Conservation (phyloP, 2,329 filamentous ascomycete genomes). For the Catunica adiposa region DNA sequence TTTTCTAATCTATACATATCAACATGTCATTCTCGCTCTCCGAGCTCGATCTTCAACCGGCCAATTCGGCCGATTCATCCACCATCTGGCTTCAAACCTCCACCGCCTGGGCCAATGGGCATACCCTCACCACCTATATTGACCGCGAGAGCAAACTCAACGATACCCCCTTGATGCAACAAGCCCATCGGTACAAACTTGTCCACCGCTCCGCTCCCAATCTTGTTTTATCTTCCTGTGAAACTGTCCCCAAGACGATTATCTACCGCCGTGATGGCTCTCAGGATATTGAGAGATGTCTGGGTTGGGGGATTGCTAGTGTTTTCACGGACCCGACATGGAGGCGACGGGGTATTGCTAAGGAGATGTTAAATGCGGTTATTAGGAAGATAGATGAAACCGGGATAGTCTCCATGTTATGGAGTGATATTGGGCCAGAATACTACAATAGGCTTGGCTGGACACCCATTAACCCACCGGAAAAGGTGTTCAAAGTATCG, state of each 20-base stretch:
- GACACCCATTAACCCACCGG: not conserved
- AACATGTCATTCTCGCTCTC: not conserved
- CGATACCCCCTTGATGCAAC: not conserved
- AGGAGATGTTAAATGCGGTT: not conserved
- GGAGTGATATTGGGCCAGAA: not conserved
- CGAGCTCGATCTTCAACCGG: not conserved
- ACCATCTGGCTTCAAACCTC: not conserved
- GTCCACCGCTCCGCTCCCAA: not conserved
- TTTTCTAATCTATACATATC: not conserved
- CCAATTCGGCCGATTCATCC: not conserved
- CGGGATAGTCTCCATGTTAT: not conserved
- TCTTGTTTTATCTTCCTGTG: not conserved
- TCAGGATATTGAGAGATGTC: not conserved
- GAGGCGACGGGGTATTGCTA: not conserved
- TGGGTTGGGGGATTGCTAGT: not conserved
- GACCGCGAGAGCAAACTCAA: not conserved
- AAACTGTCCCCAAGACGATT: not conserved
- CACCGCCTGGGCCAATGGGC: not conserved
- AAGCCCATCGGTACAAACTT: not conserved
- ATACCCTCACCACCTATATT: not conserved
- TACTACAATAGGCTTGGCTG: not conserved
- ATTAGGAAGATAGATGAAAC: not conserved
- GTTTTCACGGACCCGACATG: not conserved
- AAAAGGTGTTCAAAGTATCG: not conserved
- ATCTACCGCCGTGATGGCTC: not conserved